Base-by-base conservation (phyloP, 2,329 filamentous ascomycete genomes). In the Ceratocystis huliohia region DNA sequence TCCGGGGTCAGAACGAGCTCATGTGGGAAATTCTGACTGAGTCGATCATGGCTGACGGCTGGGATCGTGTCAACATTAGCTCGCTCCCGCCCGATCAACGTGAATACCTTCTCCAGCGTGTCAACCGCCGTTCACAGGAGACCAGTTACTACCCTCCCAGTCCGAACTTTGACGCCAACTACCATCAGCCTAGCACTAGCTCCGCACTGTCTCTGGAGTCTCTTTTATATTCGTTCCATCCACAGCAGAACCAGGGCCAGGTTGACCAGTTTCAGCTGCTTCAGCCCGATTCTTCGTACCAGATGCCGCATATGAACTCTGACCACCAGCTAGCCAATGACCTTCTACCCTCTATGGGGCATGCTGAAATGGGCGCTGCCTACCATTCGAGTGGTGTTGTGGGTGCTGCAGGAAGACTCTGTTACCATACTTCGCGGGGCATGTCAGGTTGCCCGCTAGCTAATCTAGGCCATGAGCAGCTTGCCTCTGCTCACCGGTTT, bases 1-100 rank as follows among this genome's bases (percentile, higher is more conserved):
- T 83, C 10, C 71, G 69, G 53, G 70, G 68, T 25, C 75, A 82
- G 68, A 83, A 83, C 69, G 76, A 76, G 6, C 69, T 70, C 10
- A 80, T 82, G 61, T 74, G 73, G 41, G 69, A 70, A 15, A 73
- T 73, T 13, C 70, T 82, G 3, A 67, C 68, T 4, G 69, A 69
- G 2, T 68, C 69, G 1, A 75, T 73, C 5, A 69, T 73, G 53
- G 65, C 62, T 3, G 64, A 70, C 5, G 70, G 68, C n/a, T 67
- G 66, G 2, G 65, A 53, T 1, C 64, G 62, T 22, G 61, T 68
- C 67, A 28, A 66, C 62, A 15, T 69, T 63, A 5, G 41, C 44
- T 37, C 61, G 45, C 3, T 65, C 45, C 44, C 69, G 66, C 37
- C 28, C 50, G 48, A 56, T 61, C 66, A 64, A 41, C 56, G 41